Evolutionary conservation across 2,329 filamentous ascomycete genomes (phyloP).

Genomic region (Sporothrix curviconia): DNA sequence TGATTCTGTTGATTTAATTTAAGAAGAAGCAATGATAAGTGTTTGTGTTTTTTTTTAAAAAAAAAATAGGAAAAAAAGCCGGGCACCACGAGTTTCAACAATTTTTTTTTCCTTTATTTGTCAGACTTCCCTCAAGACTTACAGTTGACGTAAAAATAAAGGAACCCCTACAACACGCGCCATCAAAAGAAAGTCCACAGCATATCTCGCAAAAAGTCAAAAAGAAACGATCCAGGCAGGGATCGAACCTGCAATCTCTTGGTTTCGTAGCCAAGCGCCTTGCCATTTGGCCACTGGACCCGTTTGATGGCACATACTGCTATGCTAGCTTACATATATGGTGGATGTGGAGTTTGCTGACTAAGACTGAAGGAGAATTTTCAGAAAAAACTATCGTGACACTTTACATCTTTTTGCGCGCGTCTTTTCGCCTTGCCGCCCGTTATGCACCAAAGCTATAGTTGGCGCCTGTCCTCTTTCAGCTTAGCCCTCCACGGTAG

Average conservation of each 20-base stretch:
- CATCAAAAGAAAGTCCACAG: not conserved
- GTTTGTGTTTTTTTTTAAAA: not conserved
- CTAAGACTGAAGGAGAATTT: too few species aligned
- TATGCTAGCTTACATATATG: not conserved
- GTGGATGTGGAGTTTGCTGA: too few species aligned
- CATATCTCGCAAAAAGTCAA: not conserved
- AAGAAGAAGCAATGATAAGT: too few species aligned
- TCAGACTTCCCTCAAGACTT: too few species aligned
- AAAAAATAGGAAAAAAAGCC: not conserved
- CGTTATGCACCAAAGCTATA: not conserved
- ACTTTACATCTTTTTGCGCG: too few species aligned
- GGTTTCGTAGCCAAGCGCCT: constrained; percentile 34
- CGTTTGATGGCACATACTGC: not conserved
- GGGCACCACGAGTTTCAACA: too few species aligned
- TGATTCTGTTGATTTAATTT: too few species aligned
- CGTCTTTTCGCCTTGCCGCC: not conserved
- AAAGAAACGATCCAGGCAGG: constrained; percentile 26
- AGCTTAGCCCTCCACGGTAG: not conserved
- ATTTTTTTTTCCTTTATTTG: too few species aligned
- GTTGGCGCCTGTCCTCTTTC: not conserved
- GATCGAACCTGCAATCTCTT: constrained; percentile 33
- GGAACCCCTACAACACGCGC: too few species aligned
- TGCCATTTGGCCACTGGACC: constrained; percentile 28
- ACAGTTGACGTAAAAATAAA: too few species aligned
- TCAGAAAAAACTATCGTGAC: too few species aligned